Percentiles rank a stretch among this genome's conserved stretches.
Evolutionary conservation across 768 basidiomycete genomes (phyloP).

Genomic region (Suillus bovinus): DNA sequence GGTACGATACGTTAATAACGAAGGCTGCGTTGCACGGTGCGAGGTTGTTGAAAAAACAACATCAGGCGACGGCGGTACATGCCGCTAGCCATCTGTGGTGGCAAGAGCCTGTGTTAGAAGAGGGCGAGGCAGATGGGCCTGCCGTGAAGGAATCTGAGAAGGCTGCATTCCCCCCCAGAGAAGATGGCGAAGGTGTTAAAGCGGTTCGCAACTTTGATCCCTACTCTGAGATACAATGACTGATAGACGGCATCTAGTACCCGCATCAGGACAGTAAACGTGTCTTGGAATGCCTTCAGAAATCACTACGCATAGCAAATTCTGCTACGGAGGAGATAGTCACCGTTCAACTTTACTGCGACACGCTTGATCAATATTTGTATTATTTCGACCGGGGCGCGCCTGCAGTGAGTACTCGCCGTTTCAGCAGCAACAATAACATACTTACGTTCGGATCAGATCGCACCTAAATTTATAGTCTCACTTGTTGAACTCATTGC

Average conservation of each 20-base stretch:
- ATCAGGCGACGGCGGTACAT: conserved; percentile 93
- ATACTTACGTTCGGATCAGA: conserved; percentile 41
- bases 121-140: conserved; percentile 39
- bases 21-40: conserved; percentile 98
- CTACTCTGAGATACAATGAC: conserved; percentile 3
- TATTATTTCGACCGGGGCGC: conserved; percentile 96
- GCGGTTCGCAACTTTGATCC: conserved; percentile 47
- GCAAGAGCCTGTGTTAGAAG: conserved; percentile 66
- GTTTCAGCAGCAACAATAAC: background rate
- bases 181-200: conserved; percentile 47
- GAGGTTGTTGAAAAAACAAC: conserved; percentile 96
- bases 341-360: conserved; percentile 93
- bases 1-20: conserved; percentile 96
- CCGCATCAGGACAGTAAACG: conserved; percentile 95
- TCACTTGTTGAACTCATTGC: conserved; percentile 95
- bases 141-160: conserved; percentile 28
- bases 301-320: conserved; percentile 93
- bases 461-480: conserved; percentile 95
- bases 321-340: conserved; percentile 97
- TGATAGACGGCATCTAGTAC: conserved; percentile 44
- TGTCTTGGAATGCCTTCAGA: conserved; percentile 96
- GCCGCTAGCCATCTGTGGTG: conserved; percentile 98
- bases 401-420: conserved; percentile 66
- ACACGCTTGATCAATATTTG: conserved; percentile 93
- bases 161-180: conserved; percentile 22